Evolutionary conservation across 768 basidiomycete species (phyloP), one percentile per base, ranked within the genome.

Genomic region (Leccinum uliginosum): DNA sequence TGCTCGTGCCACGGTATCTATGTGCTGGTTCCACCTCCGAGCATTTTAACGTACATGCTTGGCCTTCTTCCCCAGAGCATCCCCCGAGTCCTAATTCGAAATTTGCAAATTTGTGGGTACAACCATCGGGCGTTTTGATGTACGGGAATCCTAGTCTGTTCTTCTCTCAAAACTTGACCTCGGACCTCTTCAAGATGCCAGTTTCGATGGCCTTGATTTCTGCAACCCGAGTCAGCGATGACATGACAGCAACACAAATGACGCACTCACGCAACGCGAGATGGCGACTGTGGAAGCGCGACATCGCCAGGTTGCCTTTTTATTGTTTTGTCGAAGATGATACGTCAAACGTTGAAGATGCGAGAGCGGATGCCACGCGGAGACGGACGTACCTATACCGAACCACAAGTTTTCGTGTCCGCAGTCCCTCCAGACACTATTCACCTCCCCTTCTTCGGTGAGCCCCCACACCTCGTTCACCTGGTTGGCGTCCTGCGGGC

Each of bases 391-490:
- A 71, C 68, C 70, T 19, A 68, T 11, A 29, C 60, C 62, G 21
- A 71, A 70, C 68, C 70, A 70, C 27, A 70, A 50, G 24, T 78
- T 78, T 1, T 78, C 68, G 43, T 74, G 65, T 17, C 73, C 71
- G 43, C 59, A 69, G 26, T 70, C 56, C 50, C 66, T 65, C 68
- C 70, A 73, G 21, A 65, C 62, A 2, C 80, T 76, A 1, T 75
- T 69, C 24, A 83, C 64, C 65, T 89, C 86, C 0, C 86, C 84
- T 71, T 91, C 84, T 19, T 76, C 71, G 59, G 85, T 77, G 48
- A 86, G 55, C 17, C 85, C 83, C 89, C 87, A 83, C 15, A 88
- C 68, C 14, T 73, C 70, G 32, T 77, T 74, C 56, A 85, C 72
- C 65, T 76, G 73, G 53, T 75, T 65, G 0, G 73, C 76, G 2